Evolutionary conservation across 2,329 filamentous ascomycete species (phyloP), one percentile per base, ranked within the genome.

Genomic region (Elsinoe necatrix): DNA sequence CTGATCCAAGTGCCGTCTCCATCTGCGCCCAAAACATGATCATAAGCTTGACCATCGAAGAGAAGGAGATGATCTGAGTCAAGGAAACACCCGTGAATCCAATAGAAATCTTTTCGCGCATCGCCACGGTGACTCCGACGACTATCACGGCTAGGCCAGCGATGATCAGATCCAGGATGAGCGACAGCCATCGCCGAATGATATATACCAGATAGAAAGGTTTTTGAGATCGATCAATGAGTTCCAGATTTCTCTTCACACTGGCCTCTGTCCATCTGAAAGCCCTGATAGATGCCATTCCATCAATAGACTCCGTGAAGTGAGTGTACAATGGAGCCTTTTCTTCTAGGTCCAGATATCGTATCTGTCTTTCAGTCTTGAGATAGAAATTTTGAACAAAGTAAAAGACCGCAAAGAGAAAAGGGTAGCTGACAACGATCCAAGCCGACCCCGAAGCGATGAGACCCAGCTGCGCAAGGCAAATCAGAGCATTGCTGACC

Each of bases 1-100:
- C 73, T 12, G 78, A 77, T 8, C 79, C 79, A 35, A 82, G 73
- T 20, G 75, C 73, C 0, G 78, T 81, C 60, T 82, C 80, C 14
- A 82, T 67, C 43, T 73, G 71, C 0, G 79, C 80, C 78, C 78
- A 82, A 51, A 71, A 75, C 0, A 71, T 64, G 2, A 78, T 70
- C 18, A 79, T 63, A 2, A 75, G 62, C 59, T 75, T 77, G 58
- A 80, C 69, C 56, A 70, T 74, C 42, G 75, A 71, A 39, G 74
- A 78, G 65, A 81, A 78, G 16, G 72, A 66, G 20, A 80, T 73
- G 39, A 80, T 70, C 54, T 78, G 78, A 14, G 78, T 64, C 4
- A 81, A 66, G 0, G 76, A 75, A 8, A 80, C 71, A 57, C 77
- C 78, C 4, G 79, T 71, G 41, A 73, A 74, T 18, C 75, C 77